Base-by-base conservation (phyloP, 441 rosid genomes). In the Erysimum cheiri region DNA sequence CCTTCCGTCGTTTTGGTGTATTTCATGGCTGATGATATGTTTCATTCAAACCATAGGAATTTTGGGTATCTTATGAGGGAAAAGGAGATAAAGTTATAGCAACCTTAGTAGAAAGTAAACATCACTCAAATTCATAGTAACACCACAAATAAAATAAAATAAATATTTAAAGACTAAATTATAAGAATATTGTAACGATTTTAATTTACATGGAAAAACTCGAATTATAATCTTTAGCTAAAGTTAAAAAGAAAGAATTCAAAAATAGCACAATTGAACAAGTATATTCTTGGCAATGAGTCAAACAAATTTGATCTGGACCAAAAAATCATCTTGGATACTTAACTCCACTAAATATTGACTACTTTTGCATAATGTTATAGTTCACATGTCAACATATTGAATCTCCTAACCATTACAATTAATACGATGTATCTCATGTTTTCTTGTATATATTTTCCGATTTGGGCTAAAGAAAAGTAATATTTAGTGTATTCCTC, bases 21-120 rank as follows among this genome's bases (percentile, higher is more conserved):
- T 36, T 22, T 64, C 31, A 43, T 52, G 28, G 39, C 46, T 32
- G 40, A 14, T 53, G 56, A 37, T 61, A 37, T 19, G 24, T 73
- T 77, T 76, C 73, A 75, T 80, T 80, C 80, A 81, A 81, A 80
- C 79, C 79, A 78, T 3, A 40, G 73, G 77, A 88, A 83, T 78
- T 85, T 81, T 57, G 85, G 89, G 90, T 74, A 84, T 85, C 81
- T 83, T 82, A 80, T 19, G 75, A 79, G 46, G 80, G 77, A 77
- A 73, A 76, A 72, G 71, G 63, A 83, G 65, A 52, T 70, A 87
- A 85, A 83, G 84, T 54, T 75, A 66, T 76, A 76, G 72, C 72
- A 77, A 82, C 87, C 55, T 61, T 53, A 10, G 26, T 28, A 52
- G 41, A 60, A 50, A 60, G 41, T 41, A 60, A 52, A 19, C 44